These are phyloP conservation scores for Talaromyces sp. DNA, from an alignment of 2,329 filamentous ascomycete genomes.

Conservation along the genomic window DNA sequence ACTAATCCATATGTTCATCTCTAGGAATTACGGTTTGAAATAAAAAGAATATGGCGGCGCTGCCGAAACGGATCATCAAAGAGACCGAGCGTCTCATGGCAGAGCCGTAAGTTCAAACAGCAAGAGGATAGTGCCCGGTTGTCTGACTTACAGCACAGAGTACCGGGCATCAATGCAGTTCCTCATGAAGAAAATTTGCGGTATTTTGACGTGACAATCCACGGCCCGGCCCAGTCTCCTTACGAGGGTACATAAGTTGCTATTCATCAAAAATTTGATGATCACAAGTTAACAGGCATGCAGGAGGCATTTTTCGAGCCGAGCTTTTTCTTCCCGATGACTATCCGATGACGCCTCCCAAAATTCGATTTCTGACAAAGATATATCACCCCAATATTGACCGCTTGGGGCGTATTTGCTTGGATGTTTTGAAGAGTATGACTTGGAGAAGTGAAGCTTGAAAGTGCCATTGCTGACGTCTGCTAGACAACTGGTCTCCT, in stretches of 20 bases:
- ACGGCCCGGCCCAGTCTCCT: conserved; percentile 84
- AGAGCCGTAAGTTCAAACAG: conserved; percentile 70
- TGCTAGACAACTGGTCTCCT: conserved; percentile 92
- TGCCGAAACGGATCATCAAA: conserved; percentile 96
- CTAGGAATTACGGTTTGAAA: not conserved
- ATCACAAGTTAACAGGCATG: not conserved
- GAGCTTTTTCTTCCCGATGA: conserved; percentile 97
- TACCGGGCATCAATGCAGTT: conserved; percentile 90
- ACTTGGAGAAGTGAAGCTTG: not conserved
- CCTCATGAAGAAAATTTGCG: conserved; percentile 96
- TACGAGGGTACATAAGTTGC: conserved; percentile 68
- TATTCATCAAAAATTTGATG: not conserved
- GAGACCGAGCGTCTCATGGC: conserved; percentile 96
- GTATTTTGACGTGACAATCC: conserved; percentile 97
- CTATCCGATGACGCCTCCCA: conserved; percentile 98
- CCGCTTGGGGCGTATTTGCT: conserved; percentile 91
- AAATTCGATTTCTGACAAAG: conserved; percentile 97
- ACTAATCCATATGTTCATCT: not conserved
- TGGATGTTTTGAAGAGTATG: conserved; percentile 94
- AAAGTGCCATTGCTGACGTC: conserved; percentile 14
- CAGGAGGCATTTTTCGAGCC: conserved; percentile 85
- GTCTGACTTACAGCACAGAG: conserved; percentile 48
- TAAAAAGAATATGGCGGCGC: conserved; percentile 46
- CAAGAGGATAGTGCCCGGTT: not conserved
- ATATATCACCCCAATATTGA: conserved; percentile 99